Percentiles rank a stretch among this genome's conserved stretches.
These are phyloP conservation scores for Raffaelea arxii DNA, from an alignment of 2,329 filamentous ascomycete species.

Conservation along the genomic window DNA sequence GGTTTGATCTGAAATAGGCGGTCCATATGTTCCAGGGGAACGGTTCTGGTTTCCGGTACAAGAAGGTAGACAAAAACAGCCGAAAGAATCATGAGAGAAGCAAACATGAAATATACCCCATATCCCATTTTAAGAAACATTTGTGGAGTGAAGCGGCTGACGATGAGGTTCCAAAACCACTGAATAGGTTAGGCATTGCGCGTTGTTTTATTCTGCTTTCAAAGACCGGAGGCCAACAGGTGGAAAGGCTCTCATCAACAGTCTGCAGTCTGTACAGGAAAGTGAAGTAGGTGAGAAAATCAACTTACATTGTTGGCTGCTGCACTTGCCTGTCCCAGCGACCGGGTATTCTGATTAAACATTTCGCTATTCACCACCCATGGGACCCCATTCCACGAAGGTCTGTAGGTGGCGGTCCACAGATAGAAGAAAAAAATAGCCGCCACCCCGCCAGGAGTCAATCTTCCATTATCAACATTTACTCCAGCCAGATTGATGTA, in stretches of 20 bases:
- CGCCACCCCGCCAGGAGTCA: conserved; percentile 37
- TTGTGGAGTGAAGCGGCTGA: conserved; percentile 56
- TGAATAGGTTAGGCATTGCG: background rate
- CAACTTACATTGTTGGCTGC: conserved; percentile 48
- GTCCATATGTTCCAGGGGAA: conserved; percentile 58
- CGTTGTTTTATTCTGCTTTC: background rate
- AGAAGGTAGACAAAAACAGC: conserved; percentile 52
- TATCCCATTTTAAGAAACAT: conserved; percentile 52
- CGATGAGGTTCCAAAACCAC: conserved; percentile 65
- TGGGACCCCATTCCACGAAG: conserved; percentile 62
- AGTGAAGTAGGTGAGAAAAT: background rate
- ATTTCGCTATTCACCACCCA: conserved; percentile 72
- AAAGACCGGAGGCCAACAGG: too few species aligned
- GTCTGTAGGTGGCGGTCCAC: conserved; percentile 65
- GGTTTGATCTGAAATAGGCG: conserved; percentile 45
- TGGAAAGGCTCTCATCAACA: too few species aligned
- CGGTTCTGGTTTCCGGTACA: conserved; percentile 55
- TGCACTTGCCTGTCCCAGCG: conserved; percentile 62
- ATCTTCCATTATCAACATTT: conserved; percentile 15
- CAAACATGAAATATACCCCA: conserved; percentile 62
- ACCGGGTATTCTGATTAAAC: conserved; percentile 60
- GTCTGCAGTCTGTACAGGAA: too few species aligned
- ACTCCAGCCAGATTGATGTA: conserved; percentile 45
- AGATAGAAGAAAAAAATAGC: conserved; percentile 66
- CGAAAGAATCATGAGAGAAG: conserved; percentile 48